Percentiles rank a stretch among this genome's conserved stretches.
These are phyloP conservation scores for Choiromyces venosus DNA, from an alignment of 495 filamentous ascomycete genomes.

Conservation along the genomic window DNA sequence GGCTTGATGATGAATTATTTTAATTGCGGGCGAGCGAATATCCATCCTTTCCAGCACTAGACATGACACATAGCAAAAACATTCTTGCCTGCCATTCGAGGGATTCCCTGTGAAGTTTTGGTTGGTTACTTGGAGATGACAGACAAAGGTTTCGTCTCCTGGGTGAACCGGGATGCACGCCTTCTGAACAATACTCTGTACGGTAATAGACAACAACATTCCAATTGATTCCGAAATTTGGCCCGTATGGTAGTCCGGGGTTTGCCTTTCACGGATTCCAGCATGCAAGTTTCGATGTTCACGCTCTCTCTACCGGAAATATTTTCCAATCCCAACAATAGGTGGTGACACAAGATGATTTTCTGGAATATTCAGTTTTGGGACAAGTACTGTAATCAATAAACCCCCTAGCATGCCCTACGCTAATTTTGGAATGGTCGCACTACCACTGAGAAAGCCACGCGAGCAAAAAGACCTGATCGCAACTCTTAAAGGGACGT, in stretches of 20 bases:
- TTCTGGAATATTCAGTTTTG: slow-evolving; percentile 17
- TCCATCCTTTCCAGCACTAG: background rate
- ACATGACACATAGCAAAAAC: background rate
- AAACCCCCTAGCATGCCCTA: background rate
- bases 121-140: background rate
- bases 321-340: background rate
- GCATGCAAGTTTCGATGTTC: background rate
- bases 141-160: background rate
- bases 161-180: background rate
- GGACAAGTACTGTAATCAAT: slow-evolving; percentile 14
- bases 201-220: background rate
- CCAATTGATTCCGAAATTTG: background rate
- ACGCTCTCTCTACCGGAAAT: background rate
- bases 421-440: slow-evolving; percentile 11
- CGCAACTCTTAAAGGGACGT: slow-evolving; percentile 10
- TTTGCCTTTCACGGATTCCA: background rate
- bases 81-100: background rate
- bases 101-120: background rate
- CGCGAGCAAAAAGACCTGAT: slow-evolving; percentile 16
- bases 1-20: background rate
- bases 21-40: background rate
- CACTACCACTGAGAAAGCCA: background rate
- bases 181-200: background rate
- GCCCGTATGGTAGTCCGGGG: background rate
- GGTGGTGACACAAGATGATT: slow-evolving; percentile 20